These are phyloP conservation scores for Cyclotella distinguenda DNA, from an alignment of 108 stramenopile genomes.

Conservation along the genomic window DNA sequence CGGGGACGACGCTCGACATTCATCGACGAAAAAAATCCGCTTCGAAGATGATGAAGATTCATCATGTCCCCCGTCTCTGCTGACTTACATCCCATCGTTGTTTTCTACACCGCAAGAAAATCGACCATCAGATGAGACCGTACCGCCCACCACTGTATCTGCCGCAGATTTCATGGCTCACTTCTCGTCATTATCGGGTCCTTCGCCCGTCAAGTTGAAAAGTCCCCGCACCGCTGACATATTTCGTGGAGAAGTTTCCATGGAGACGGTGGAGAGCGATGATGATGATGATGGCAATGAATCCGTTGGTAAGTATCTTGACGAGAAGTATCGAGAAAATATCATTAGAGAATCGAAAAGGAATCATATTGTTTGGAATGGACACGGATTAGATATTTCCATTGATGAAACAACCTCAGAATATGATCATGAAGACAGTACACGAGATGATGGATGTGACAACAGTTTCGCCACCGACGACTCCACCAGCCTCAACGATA, in stretches of 20 bases:
- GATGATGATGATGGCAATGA: constrained; percentile 11
- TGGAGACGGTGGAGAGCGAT: constrained; percentile 1
- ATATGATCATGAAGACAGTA: not conserved
- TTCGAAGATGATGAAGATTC: too few relatives aligned
- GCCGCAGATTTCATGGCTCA: constrained; percentile 17
- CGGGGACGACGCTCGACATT: too few relatives aligned
- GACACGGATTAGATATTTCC: constrained; percentile 11
- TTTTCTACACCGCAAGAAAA: not conserved
- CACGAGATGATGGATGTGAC: not conserved
- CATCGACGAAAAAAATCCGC: too few relatives aligned
- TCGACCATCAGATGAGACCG: not conserved
- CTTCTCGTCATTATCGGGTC: constrained; percentile 17
- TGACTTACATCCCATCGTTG: not conserved
- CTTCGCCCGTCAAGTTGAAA: constrained; percentile 8
- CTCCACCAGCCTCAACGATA: not conserved
- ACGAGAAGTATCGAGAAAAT: too few relatives aligned
- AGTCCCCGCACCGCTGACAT: not conserved
- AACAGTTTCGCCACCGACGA: not conserved
- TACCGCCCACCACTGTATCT: constrained; percentile 6
- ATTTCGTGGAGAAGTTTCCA: constrained; percentile 13
- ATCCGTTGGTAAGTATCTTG: too few relatives aligned
- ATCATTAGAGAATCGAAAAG: too few relatives aligned
- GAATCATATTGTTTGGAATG: constrained; percentile 20
- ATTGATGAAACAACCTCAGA: not conserved
- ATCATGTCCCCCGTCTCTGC: not conserved